phyloP scores from a whole-genome alignment of 352 stramenopile genomes.

The Phytophthora kernoviae region DNA sequence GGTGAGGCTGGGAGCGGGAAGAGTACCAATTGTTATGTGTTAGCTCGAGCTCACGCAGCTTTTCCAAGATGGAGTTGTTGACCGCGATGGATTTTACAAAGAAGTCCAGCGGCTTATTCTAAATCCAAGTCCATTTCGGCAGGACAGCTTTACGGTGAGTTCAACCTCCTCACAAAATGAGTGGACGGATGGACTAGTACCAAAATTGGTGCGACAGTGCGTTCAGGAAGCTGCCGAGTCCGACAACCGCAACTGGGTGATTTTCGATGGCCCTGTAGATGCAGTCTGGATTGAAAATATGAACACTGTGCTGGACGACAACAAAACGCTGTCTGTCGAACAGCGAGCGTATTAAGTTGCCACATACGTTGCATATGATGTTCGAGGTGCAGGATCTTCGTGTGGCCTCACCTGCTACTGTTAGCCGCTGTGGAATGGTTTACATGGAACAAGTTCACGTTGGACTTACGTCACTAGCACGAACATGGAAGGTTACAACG shows the following conservation, averaged over 20 bases:
- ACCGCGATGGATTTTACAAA: conserved; percentile 89
- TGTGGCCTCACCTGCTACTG: conserved; percentile 88
- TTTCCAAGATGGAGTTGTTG: conserved; percentile 77
- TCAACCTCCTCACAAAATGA: conserved; percentile 95
- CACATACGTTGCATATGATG: conserved; percentile 91
- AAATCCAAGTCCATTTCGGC: conserved; percentile 96
- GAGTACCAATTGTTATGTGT: conserved; percentile 81
- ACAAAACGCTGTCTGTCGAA: conserved; percentile 90
- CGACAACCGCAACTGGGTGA: conserved; percentile 90
- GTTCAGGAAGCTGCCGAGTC: conserved; percentile 78
- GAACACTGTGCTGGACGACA: conserved; percentile 90
- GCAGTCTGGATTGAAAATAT: conserved; percentile 95
- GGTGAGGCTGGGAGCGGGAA: conserved; percentile 92
- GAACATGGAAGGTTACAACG: conserved; percentile 79
- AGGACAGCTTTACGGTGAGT: conserved; percentile 95
- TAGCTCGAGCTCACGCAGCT: conserved; percentile 74
- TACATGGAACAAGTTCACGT: conserved; percentile 93
- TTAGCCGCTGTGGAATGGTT: conserved; percentile 91
- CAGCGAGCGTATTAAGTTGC: conserved; percentile 88
- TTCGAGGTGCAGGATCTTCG: conserved; percentile 93
- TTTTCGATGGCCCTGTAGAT: conserved; percentile 92
- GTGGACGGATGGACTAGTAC: conserved; percentile 93
- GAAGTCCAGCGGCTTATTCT: conserved; percentile 88
- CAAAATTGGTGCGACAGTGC: conserved; percentile 92
- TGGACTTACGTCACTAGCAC: conserved; percentile 68